A percentile compares a stretch with the other conserved stretches of the same genome.
phyloP scores from a whole-genome alignment of 1,284 basidiomycete species.

The Ustilago loliicola region DNA sequence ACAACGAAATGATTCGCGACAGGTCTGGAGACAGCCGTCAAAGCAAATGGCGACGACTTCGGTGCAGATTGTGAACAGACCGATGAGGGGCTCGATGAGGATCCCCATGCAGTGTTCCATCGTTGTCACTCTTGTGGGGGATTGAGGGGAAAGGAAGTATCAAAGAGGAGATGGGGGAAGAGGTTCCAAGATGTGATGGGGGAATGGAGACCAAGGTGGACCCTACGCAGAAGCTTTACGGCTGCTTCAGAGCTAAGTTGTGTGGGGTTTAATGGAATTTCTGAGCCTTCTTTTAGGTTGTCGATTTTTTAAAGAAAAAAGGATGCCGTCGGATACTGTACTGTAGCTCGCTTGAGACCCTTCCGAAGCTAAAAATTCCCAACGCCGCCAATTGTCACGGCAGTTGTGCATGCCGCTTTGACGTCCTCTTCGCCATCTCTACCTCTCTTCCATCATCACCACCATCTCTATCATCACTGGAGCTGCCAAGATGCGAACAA shows the following conservation, averaged over 20 bases:
- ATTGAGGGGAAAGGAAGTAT: neutral
- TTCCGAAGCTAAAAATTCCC: constrained; percentile 8
- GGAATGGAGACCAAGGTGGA: constrained; percentile 15
- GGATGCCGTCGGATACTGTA: neutral
- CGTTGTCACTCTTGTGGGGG: neutral
- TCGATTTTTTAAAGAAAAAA: neutral
- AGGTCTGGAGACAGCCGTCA: constrained; percentile 46
- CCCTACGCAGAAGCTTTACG: constrained; percentile 18
- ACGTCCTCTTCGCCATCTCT: neutral
- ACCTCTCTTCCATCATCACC: neutral
- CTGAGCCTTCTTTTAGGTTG: neutral
- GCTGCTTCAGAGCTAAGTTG: neutral
- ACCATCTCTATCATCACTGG: neutral
- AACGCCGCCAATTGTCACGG: too few relatives aligned
- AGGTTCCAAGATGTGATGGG: neutral
- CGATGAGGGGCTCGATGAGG: constrained; percentile 34
- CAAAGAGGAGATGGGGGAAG: neutral
- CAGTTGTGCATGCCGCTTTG: neutral
- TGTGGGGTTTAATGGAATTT: neutral
- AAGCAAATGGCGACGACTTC: constrained; percentile 41
- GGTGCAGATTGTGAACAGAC: constrained; percentile 31
- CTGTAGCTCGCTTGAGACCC: constrained; percentile 8
- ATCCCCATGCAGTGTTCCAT: constrained; percentile 39
- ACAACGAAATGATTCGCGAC: constrained; percentile 42
- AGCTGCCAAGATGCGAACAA: neutral